phyloP scores from a whole-genome alignment of 2,329 filamentous ascomycete species.

The Metarhizium sp. region DNA sequence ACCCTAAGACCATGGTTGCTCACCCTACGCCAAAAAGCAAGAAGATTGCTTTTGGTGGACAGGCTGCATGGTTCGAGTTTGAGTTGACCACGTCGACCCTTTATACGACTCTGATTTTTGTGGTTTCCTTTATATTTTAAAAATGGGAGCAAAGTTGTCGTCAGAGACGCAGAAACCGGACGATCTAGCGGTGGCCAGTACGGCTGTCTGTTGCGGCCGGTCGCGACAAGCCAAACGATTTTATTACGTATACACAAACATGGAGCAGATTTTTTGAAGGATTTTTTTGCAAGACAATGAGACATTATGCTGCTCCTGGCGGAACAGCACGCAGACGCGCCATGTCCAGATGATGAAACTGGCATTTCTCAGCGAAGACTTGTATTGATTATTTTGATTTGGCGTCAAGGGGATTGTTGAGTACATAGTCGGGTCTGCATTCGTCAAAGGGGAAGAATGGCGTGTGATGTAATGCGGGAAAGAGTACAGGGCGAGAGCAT shows the following conservation, averaged over 20 bases:
- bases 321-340: neutral
- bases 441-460: neutral
- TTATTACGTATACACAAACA: neutral
- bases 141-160: neutral
- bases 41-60: constrained; percentile 44
- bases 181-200: neutral
- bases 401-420: neutral
- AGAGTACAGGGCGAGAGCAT: neutral
- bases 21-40: constrained; percentile 41
- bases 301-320: neutral
- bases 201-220: neutral
- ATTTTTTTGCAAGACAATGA: neutral
- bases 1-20: constrained; percentile 44
- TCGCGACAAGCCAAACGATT: neutral
- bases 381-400: neutral
- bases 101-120: constrained; percentile 41
- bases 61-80: constrained; percentile 46
- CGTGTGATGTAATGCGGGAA: no score
- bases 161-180: neutral
- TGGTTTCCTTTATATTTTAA: constrained; percentile 25
- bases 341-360: neutral
- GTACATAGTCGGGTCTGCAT: neutral
- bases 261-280: neutral
- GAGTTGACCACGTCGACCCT: constrained; percentile 41
- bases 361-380: neutral